Percentiles rank a stretch among this genome's conserved stretches.
These are phyloP conservation scores for Lipomyces orientalis DNA, from an alignment of 805 yeast species.

Conservation along the genomic window DNA sequence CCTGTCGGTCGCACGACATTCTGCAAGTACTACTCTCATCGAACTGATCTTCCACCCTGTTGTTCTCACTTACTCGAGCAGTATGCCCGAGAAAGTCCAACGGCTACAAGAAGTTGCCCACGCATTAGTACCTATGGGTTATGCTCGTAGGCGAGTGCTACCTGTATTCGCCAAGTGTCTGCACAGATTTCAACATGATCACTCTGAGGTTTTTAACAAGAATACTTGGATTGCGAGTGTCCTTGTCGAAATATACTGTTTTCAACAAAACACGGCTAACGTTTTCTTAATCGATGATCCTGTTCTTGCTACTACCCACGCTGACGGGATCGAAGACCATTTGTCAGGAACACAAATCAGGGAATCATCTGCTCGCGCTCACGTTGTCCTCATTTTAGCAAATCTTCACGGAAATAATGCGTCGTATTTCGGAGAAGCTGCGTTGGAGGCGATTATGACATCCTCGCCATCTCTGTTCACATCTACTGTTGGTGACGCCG, in stretches of 20 bases:
- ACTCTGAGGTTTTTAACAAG: slow-evolving; percentile 23
- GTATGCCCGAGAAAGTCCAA: too few species aligned
- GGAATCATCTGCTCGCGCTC: neutral
- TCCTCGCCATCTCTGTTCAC: slow-evolving; percentile 46
- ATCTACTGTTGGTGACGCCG: slow-evolving; percentile 65
- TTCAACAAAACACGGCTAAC: slow-evolving; percentile 61
- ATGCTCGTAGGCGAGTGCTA: slow-evolving; percentile 69
- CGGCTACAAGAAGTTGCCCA: slow-evolving; percentile 11
- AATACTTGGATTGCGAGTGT: slow-evolving; percentile 59
- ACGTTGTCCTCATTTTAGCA: neutral
- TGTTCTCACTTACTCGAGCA: slow-evolving; percentile 4
- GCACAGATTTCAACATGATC: slow-evolving; percentile 36
- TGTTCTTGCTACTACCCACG: slow-evolving; percentile 41
- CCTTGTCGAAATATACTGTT: slow-evolving; percentile 53
- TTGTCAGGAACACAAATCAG: neutral
- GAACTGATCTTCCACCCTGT: slow-evolving; percentile 16
- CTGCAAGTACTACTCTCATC: slow-evolving; percentile 11
- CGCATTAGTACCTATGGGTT: slow-evolving; percentile 42
- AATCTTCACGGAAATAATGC: neutral
- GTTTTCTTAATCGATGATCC: slow-evolving; percentile 65
- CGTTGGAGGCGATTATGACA: neutral
- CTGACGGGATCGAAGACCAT: neutral
- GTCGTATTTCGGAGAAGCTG: neutral
- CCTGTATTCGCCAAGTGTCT: slow-evolving; percentile 62
- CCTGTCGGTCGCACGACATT: slow-evolving; percentile 17